These are phyloP conservation scores for Pythium grandisporangium DNA, from an alignment of 352 stramenopile genomes.

Conservation along the genomic window DNA sequence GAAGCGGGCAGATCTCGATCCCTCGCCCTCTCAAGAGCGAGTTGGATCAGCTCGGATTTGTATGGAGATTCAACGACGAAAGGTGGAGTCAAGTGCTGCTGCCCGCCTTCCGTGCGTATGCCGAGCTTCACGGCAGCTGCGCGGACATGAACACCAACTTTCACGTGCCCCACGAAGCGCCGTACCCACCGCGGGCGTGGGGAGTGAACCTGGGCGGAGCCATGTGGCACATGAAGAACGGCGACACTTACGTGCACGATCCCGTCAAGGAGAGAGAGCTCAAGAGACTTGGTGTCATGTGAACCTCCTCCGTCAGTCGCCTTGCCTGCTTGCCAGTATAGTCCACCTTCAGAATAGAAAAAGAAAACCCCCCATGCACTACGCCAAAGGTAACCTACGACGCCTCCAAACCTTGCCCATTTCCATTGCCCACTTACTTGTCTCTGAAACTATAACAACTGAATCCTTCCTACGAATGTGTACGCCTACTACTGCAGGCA, in stretches of 20 bases:
- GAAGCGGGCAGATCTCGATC: slow-evolving; percentile 32
- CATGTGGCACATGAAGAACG: slow-evolving; percentile 81
- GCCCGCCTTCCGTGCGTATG: slow-evolving; percentile 57
- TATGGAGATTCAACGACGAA: slow-evolving; percentile 67
- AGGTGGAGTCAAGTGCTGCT: slow-evolving; percentile 56
- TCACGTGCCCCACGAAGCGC: slow-evolving; percentile 38
- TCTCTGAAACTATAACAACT: too few species aligned
- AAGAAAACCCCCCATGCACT: too few species aligned
- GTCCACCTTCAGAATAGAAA: background rate
- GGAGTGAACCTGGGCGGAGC: slow-evolving; percentile 66
- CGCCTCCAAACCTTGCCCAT: too few species aligned
- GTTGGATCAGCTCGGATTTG: slow-evolving; percentile 54
- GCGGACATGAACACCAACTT: slow-evolving; percentile 69
- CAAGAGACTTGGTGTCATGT: slow-evolving; percentile 39
- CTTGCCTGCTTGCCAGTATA: background rate
- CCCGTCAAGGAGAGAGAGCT: slow-evolving; percentile 57
- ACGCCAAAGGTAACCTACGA: too few species aligned
- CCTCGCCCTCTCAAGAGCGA: slow-evolving; percentile 27
- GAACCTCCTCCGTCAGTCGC: too few species aligned
- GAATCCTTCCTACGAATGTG: too few species aligned
- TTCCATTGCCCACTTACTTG: too few species aligned
- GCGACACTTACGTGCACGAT: slow-evolving; percentile 66
- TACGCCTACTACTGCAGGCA: too few species aligned
- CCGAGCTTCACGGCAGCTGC: slow-evolving; percentile 42
- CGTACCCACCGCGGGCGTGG: slow-evolving; percentile 52